Percentiles rank a stretch among this genome's conserved stretches.
Conservation (phyloP, 306 rosid genomes). For the Glycyrrhiza uralensis region DNA sequence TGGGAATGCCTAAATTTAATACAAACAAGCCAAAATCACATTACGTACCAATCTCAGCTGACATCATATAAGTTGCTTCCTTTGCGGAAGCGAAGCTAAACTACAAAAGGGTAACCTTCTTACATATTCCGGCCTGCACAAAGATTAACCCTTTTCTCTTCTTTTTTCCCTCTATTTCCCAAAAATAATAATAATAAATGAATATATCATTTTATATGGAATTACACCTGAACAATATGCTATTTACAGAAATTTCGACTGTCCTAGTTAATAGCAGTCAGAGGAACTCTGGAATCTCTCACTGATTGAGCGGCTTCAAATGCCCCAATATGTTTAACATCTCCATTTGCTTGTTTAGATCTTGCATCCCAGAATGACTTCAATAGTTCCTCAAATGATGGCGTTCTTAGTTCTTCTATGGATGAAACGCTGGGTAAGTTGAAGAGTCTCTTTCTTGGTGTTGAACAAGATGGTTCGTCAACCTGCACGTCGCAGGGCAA, state of each 20-base stretch:
- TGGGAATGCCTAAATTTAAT: not conserved
- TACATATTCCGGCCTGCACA: slow-evolving; percentile 28
- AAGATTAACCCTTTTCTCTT: not conserved
- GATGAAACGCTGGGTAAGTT: slow-evolving; percentile 80
- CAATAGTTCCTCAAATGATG: slow-evolving; percentile 87
- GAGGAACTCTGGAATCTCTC: slow-evolving; percentile 97
- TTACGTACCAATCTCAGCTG: slow-evolving; percentile 13
- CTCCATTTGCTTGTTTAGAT: slow-evolving; percentile 85
- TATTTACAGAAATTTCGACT: slow-evolving; percentile 60
- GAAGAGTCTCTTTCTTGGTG: slow-evolving; percentile 85
- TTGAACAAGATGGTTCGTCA: slow-evolving; percentile 98
- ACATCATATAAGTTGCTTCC: slow-evolving; percentile 18
- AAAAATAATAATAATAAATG: slow-evolving; percentile 32
- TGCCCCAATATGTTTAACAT: slow-evolving; percentile 61
- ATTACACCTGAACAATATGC: slow-evolving; percentile 46
- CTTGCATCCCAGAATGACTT: slow-evolving; percentile 81
- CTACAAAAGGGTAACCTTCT: not conserved
- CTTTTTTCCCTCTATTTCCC: not conserved
- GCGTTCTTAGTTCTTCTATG: slow-evolving; percentile 90
- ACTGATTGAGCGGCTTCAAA: slow-evolving; percentile 76
- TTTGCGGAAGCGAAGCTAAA: not conserved
- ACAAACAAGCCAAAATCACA: slow-evolving; percentile 28
- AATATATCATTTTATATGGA: slow-evolving; percentile 41
- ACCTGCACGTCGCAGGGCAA: slow-evolving; percentile 45
- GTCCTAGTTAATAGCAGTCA: slow-evolving; percentile 83